Percentiles rank a stretch among this genome's conserved stretches.
Conservation (phyloP, 371 early-diverging fungal species). For the Syncephalastrum monosporum region DNA sequence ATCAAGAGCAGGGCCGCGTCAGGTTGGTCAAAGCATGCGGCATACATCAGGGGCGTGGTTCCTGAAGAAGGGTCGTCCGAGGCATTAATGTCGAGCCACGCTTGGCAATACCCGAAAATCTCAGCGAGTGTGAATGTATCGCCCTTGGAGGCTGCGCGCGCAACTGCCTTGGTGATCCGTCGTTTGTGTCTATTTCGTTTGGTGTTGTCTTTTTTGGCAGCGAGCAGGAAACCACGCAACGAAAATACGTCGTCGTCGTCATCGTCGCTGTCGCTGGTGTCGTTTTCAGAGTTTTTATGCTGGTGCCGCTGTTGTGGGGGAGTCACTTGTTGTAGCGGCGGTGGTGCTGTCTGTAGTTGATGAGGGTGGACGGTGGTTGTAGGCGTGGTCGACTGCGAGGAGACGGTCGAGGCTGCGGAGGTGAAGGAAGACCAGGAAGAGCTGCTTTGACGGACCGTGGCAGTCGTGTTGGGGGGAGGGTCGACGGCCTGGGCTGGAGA, state of each 20-base stretch:
- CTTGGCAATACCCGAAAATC: slow-evolving; percentile 6
- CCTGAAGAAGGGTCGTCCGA: slow-evolving; percentile 56
- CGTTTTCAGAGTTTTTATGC: too few species aligned
- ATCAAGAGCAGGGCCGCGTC: slow-evolving; percentile 64
- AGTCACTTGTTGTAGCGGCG: background rate
- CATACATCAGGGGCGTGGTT: slow-evolving; percentile 77
- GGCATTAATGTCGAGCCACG: slow-evolving; percentile 5
- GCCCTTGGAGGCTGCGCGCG: slow-evolving; percentile 27
- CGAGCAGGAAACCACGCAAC: slow-evolving; percentile 2
- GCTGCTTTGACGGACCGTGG: background rate
- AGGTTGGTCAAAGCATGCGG: slow-evolving; percentile 84
- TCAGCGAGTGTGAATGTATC: slow-evolving; percentile 13
- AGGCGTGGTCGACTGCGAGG: background rate
- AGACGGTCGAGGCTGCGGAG: slow-evolving; percentile 1
- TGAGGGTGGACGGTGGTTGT: background rate
- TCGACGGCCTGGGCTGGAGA: background rate
- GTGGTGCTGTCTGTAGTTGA: background rate
- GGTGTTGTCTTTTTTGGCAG: slow-evolving; percentile 3
- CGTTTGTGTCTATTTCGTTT: background rate
- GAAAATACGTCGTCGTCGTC: background rate
- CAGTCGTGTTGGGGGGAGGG: background rate
- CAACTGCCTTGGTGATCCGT: slow-evolving; percentile 1
- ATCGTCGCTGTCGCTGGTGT: background rate
- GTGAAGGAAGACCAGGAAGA: slow-evolving; percentile 9
- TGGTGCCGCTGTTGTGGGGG: too few species aligned